These are phyloP conservation scores for Fusarium sp. DNA, from an alignment of 2,329 filamentous ascomycete genomes.

Conservation along the genomic window DNA sequence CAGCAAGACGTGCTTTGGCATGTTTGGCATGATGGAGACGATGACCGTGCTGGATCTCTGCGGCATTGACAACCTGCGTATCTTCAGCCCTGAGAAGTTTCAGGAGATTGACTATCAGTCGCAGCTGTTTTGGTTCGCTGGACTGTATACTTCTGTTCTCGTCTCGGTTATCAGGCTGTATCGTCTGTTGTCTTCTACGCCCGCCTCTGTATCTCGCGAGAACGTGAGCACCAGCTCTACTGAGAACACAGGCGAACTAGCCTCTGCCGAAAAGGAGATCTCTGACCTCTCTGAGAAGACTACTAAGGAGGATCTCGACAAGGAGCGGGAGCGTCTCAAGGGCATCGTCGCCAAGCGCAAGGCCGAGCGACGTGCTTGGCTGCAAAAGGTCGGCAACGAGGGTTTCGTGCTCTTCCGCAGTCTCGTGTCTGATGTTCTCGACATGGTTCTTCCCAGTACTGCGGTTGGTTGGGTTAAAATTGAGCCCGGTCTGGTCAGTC, in stretches of 20 bases:
- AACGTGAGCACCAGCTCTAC: slow-evolving; percentile 51
- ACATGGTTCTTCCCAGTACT: slow-evolving; percentile 73
- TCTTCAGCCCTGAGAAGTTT: slow-evolving; percentile 68
- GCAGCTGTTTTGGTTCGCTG: slow-evolving; percentile 79
- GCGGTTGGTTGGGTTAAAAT: slow-evolving; percentile 73
- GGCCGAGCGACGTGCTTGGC: slow-evolving; percentile 53
- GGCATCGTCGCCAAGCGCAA: slow-evolving; percentile 54
- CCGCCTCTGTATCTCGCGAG: slow-evolving; percentile 53
- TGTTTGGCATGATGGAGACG: slow-evolving; percentile 79
- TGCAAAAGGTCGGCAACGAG: slow-evolving; percentile 51
- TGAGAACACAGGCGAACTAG: slow-evolving; percentile 39
- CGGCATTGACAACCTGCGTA: slow-evolving; percentile 60
- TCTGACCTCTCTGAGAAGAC: slow-evolving; percentile 37
- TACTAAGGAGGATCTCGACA: slow-evolving; percentile 47
- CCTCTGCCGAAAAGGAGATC: slow-evolving; percentile 35
- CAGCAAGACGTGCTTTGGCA: slow-evolving; percentile 72
- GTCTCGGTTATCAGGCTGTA: slow-evolving; percentile 60
- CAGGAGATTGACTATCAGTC: slow-evolving; percentile 69
- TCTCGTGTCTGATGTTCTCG: slow-evolving; percentile 71
- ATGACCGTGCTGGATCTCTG: slow-evolving; percentile 71
- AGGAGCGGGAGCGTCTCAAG: slow-evolving; percentile 57
- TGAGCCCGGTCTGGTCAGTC: slow-evolving; percentile 67
- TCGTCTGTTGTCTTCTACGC: slow-evolving; percentile 55
- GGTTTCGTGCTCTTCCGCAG: slow-evolving; percentile 60
- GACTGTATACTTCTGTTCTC: slow-evolving; percentile 67